Evolutionary conservation across 2,329 filamentous ascomycete species (phyloP), one percentile per base, ranked within the genome.

Genomic region (Epichloe sp.): DNA sequence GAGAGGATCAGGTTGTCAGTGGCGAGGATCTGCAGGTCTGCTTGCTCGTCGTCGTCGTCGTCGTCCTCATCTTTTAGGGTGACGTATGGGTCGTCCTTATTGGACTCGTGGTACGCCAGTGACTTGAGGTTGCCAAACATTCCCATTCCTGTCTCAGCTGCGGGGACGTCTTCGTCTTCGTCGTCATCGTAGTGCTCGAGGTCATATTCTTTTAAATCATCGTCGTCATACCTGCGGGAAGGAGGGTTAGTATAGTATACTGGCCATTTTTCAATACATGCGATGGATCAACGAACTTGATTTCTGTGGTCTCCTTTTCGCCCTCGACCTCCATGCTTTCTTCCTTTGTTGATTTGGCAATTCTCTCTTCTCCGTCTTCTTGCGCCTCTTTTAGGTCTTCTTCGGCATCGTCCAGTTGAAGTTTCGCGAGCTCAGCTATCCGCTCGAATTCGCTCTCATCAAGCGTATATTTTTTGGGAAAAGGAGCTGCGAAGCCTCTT

Each of bases 71-170:
- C 82, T 54, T 87, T 78, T 62, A 98, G 77, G 44, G 91, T 95
- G 63, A 98, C 93, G 69, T 98, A 98, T 1, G 93, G 93, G 63
- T 98, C 93, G 50, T 95, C 88, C 63, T 91, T 86, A 69, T 95
- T 93, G 55, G 88, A 88, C 58, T 90, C 83, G 72, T 98, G 90
- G 70, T 96, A 98, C 14, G 89, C 86, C 26, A 98, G 75, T 34
- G 88, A 90, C 68, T 93, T 94, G 64, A 95, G 80, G 64, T 96
- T 96, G 63, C 90, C 89, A 65, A 98, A 97, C 79, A 96, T 95
- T 60, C 83, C 85, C 77, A 93, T 84, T 50, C 83, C 79, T 62
- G 88, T 83, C 47, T 79, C 81, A 17, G 70, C 69, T 21, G 73
- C 74, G 19, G 73, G 53, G 35, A 59, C 57, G 31, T 65, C 63